phyloP scores from a whole-genome alignment of 225 moss, liverwort and hornwort species.

The Antitrichia curtipendula region DNA sequence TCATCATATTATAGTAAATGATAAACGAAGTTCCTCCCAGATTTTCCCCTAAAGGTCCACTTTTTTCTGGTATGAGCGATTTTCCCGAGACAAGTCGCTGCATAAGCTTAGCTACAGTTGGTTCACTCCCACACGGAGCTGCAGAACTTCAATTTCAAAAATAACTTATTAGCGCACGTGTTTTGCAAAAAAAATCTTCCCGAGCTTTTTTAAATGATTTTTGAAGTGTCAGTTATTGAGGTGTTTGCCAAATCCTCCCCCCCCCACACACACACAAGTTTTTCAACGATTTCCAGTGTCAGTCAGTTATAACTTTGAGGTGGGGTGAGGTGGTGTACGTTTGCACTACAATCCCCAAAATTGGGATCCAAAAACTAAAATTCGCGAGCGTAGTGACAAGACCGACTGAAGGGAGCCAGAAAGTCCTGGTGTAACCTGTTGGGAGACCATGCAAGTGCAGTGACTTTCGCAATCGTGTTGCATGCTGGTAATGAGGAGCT shows the following conservation, averaged over 20 bases:
- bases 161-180: not conserved
- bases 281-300: not conserved
- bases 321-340: too few species aligned
- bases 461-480: constrained; percentile 76
- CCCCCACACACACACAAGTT: too few species aligned
- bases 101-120: too few species aligned
- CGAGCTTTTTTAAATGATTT: not conserved
- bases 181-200: not conserved
- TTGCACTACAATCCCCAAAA: not conserved
- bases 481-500: constrained; percentile 59
- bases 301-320: not conserved
- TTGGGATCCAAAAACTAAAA: not conserved
- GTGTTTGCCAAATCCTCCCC: not conserved
- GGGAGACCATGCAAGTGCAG: constrained; percentile 85
- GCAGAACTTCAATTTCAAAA: not conserved
- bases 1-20: not conserved
- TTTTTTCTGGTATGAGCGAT: too few species aligned
- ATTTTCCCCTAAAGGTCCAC: too few species aligned
- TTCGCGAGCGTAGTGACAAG: not conserved
- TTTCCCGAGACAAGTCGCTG: not conserved
- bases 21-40: not conserved
- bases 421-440: constrained; percentile 36
- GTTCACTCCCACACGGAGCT: too few species aligned
- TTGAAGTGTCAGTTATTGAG: too few species aligned
- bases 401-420: not conserved